Percentiles rank a stretch among this genome's conserved stretches.
phyloP scores from a whole-genome alignment of 2,329 filamentous ascomycete genomes.

The Cyphellophora attinorum region DNA sequence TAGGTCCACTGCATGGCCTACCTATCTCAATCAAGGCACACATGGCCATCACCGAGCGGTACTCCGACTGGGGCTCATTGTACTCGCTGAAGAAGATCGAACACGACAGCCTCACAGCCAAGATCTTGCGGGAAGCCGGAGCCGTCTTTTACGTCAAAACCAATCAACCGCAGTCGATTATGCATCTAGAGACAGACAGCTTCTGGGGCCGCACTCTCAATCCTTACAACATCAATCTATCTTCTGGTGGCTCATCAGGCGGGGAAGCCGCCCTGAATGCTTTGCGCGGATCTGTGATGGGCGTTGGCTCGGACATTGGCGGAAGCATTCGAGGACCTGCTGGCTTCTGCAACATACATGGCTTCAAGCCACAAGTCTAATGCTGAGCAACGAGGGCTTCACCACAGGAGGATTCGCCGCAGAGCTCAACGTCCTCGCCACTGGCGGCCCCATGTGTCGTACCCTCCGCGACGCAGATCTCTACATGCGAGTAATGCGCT shows the following conservation, averaged over 20 bases:
- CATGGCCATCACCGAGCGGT: constrained; percentile 24
- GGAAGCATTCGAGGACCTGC: constrained; percentile 30
- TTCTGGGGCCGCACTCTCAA: constrained; percentile 37
- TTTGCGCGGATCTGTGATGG: constrained; percentile 41
- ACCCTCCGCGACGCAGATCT: constrained; percentile 37
- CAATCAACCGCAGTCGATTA: constrained; percentile 20
- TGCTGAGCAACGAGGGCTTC: constrained; percentile 43
- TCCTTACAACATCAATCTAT: constrained; percentile 41
- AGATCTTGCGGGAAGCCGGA: constrained; percentile 6
- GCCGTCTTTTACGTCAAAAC: constrained; percentile 42
- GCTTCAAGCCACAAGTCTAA: constrained; percentile 29
- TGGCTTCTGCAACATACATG: constrained; percentile 28
- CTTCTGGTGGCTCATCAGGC: constrained; percentile 44
- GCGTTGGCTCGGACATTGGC: constrained; percentile 45
- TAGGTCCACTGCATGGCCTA: constrained; percentile 54
- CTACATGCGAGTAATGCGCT: constrained; percentile 29
- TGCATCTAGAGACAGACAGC: constrained; percentile 22
- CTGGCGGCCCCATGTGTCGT: constrained; percentile 9
- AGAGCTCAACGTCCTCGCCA: constrained; percentile 9
- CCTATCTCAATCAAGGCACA: constrained; percentile 37
- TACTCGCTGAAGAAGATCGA: constrained; percentile 6
- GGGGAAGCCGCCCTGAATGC: constrained; percentile 48
- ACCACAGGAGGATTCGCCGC: constrained; percentile 31
- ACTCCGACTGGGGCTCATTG: constrained; percentile 6
- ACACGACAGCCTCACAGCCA: constrained; percentile 7